Base-by-base conservation (phyloP, 805 yeast species). In the Wickerhamiella musiphila region DNA sequence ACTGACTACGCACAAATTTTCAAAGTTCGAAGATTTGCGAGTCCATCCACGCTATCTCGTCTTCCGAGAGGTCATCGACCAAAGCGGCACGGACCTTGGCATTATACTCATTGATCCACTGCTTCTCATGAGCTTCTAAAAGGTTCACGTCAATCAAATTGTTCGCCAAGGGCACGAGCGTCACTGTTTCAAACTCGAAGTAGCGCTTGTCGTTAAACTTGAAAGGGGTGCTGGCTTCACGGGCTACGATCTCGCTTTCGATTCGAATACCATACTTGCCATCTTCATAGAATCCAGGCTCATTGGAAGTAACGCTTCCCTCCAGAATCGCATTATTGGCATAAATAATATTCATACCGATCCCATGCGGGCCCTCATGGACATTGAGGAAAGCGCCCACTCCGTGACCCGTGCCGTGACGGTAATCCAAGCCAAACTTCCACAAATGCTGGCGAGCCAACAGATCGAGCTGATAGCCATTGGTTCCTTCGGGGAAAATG, bases 381-480 rank as follows among this genome's bases (percentile, higher is more conserved):
- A 90, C 96, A 51, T 77, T 76, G 28, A 92, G 69, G 50, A 66
- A 86, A 14, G 84, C 66, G 2, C 94, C 96, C n/a, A 90, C 78
- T 4, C 98, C 98, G 54, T 90, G 98, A 2, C 96, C 94, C 0
- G 96, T 82, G 7, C 98, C 96, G 54, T 90, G 98, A 40, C 74
- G 69, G 51, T 78, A 90, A 51, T 79, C 90, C 30, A 81, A 59
- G 0, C 96, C 96, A 32, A 70, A 63, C 24, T 69, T 60, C 83
- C 92, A 78, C 37, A 90, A 57, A 32, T 69, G 74, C 52, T 76
- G 83, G 41, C 98, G 65, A 0, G 94, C 93, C 32, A 83, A 61
- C 0, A 71, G 60, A 49, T 90, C 98, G 21, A 90, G 68, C 46
- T 70, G 66, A 34, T 68, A 65, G 0, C 94, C 93, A 7, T 77